These are phyloP conservation scores for Hyaloperonospora brassicae DNA, from an alignment of 352 stramenopile species.

Conservation along the genomic window DNA sequence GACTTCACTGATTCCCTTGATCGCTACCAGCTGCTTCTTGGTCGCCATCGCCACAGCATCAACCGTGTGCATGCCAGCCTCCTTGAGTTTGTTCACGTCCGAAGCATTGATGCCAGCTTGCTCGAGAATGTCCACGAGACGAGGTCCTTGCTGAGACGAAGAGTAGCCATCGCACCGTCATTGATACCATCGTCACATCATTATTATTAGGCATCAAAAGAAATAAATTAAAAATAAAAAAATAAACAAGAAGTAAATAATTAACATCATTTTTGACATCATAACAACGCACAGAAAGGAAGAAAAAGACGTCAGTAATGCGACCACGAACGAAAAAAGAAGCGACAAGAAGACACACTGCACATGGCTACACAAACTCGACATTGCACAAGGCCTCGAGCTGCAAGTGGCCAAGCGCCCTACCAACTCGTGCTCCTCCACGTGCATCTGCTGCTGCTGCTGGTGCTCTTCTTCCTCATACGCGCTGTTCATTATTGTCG, in stretches of 20 bases:
- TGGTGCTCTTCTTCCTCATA: slow-evolving; percentile 38
- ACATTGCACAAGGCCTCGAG: not conserved
- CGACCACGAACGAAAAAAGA: slow-evolving; percentile 1
- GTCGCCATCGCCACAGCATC: slow-evolving; percentile 97
- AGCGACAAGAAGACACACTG: slow-evolving; percentile 13
- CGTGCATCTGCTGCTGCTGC: slow-evolving; percentile 15
- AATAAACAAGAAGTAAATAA: slow-evolving; percentile 3
- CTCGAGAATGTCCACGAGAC: slow-evolving; percentile 88
- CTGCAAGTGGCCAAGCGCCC: not conserved
- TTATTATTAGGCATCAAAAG: too few species aligned
- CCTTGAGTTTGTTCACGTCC: slow-evolving; percentile 98
- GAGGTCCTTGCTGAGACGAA: slow-evolving; percentile 48
- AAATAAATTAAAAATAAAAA: slow-evolving; percentile 4
- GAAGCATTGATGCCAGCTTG: slow-evolving; percentile 94
- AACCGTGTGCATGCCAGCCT: slow-evolving; percentile 96
- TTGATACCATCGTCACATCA: too few species aligned
- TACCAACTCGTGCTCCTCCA: slow-evolving; percentile 44
- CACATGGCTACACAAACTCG: slow-evolving; percentile 22
- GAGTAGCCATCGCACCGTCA: too few species aligned
- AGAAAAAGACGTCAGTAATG: not conserved
- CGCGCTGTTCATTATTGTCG: slow-evolving; percentile 24
- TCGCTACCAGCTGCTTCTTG: slow-evolving; percentile 93
- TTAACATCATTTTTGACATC: not conserved
- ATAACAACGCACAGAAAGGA: not conserved
- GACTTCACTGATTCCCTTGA: slow-evolving; percentile 99